Evolutionary conservation across 169 alveolate genomes (phyloP).

Genomic region (Plasmodium knowlesi): DNA sequence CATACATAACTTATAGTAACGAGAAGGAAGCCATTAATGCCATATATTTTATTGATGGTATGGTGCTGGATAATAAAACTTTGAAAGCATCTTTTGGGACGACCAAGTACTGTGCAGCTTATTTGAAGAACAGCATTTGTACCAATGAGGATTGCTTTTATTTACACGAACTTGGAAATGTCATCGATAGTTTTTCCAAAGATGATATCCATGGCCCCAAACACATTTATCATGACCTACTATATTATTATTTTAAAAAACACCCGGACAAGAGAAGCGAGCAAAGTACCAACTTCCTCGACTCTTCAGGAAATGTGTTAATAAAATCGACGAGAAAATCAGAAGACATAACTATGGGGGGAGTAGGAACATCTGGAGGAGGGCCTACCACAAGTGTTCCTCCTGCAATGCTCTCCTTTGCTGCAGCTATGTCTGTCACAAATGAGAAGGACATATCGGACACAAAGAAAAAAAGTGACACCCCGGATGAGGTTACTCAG

Average conservation of each 20-base stretch:
- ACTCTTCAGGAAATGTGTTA: not conserved
- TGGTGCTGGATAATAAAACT: conserved; percentile 88
- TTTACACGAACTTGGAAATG: conserved; percentile 91
- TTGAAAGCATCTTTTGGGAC: conserved; percentile 95
- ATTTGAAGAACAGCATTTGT: conserved; percentile 90
- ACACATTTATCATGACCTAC: conserved; percentile 72
- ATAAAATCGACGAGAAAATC: not conserved
- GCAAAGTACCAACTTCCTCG: not conserved
- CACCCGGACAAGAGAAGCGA: conserved; percentile 33
- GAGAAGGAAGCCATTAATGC: conserved; percentile 92
- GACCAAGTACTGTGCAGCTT: conserved; percentile 93
- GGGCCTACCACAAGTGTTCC: not conserved
- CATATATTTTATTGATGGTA: conserved; percentile 91
- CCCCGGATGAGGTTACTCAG: not conserved
- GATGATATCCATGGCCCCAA: conserved; percentile 77
- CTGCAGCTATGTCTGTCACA: not conserved
- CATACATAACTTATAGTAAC: conserved; percentile 92
- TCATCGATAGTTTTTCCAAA: conserved; percentile 82
- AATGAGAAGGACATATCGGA: not conserved
- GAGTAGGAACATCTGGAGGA: not conserved
- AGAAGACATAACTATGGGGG: not conserved
- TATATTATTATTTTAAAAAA: conserved; percentile 67
- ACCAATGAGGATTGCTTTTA: conserved; percentile 93
- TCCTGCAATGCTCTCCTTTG: not conserved
- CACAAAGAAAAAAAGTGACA: not conserved